These are phyloP conservation scores for Maudiozyma pseudohumilis DNA, from an alignment of 805 yeast genomes.

Conservation along the genomic window DNA sequence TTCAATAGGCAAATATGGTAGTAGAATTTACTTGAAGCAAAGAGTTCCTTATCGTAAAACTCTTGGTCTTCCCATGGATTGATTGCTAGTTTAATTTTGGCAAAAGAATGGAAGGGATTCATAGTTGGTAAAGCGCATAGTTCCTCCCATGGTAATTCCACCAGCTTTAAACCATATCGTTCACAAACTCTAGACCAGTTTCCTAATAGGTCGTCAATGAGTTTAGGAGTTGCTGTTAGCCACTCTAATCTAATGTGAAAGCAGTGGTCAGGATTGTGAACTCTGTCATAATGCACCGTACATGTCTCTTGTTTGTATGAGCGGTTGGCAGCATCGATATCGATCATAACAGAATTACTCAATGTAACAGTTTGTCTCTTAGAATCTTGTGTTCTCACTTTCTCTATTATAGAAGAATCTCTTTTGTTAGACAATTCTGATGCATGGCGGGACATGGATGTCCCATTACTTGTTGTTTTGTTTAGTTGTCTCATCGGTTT, in stretches of 20 bases:
- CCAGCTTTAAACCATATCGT: conserved; percentile 67
- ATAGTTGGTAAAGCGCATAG: conserved; percentile 61
- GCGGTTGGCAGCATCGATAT: conserved; percentile 62
- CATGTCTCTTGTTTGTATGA: conserved; percentile 73
- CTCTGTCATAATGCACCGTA: conserved; percentile 80
- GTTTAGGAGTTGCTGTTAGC: conserved; percentile 80
- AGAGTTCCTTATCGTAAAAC: conserved; percentile 34
- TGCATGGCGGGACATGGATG: conserved; percentile 4
- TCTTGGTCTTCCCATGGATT: conserved; percentile 65
- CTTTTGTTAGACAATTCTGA: conserved; percentile 12
- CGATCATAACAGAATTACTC: conserved; percentile 55
- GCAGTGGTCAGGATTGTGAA: conserved; percentile 91
- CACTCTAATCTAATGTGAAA: conserved; percentile 87
- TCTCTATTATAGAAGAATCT: conserved; percentile 5
- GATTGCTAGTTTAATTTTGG: conserved; percentile 53
- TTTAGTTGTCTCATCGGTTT: not conserved
- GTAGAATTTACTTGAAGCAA: conserved; percentile 48
- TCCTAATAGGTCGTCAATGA: conserved; percentile 68
- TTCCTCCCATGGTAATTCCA: conserved; percentile 89
- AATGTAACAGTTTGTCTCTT: conserved; percentile 38
- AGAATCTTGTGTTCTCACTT: conserved; percentile 1
- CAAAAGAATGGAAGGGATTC: conserved; percentile 84
- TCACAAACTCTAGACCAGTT: conserved; percentile 79
- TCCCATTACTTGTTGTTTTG: not conserved
- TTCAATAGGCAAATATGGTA: conserved; percentile 71